phyloP scores from a whole-genome alignment of 495 filamentous ascomycete species.

The Penicillium manginii region DNA sequence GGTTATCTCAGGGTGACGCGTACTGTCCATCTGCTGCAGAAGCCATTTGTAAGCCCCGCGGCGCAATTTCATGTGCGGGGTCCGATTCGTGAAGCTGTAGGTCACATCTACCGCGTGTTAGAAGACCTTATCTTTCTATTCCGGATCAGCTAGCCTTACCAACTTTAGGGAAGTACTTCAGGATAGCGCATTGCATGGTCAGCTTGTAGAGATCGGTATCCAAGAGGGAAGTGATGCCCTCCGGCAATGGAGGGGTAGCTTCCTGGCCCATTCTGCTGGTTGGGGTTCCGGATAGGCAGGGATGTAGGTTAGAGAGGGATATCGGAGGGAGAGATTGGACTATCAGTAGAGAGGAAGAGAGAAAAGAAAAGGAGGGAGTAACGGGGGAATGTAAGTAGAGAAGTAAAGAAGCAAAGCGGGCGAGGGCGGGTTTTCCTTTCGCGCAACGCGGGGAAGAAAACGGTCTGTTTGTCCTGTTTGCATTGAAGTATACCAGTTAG shows the following conservation, averaged over 20 bases:
- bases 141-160: slow-evolving; percentile 45
- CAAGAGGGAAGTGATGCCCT: slow-evolving; percentile 85
- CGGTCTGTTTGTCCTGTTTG: slow-evolving; percentile 40
- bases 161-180: slow-evolving; percentile 85
- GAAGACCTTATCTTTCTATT: slow-evolving; percentile 1
- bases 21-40: slow-evolving; percentile 76
- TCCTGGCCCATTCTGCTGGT: slow-evolving; percentile 36
- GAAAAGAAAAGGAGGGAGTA: neutral
- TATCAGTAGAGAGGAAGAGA: neutral
- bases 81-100: slow-evolving; percentile 94
- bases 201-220: slow-evolving; percentile 98
- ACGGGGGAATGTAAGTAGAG: neutral
- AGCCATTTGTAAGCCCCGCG: slow-evolving; percentile 86
- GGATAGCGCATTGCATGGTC: slow-evolving; percentile 97
- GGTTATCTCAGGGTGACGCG: neutral
- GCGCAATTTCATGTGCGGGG: slow-evolving; percentile 87
- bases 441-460: slow-evolving; percentile 20
- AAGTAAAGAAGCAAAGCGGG: neutral
- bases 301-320: neutral
- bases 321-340: neutral
- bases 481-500: slow-evolving; percentile 13
- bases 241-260: slow-evolving; percentile 42
- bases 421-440: slow-evolving; percentile 7
- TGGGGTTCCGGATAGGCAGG: slow-evolving; percentile 2
- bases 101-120: slow-evolving; percentile 63